Evolutionary conservation across 305 asterid species (phyloP), one percentile per base, ranked within the genome.

Genomic region (Caryopteris hybrid): DNA sequence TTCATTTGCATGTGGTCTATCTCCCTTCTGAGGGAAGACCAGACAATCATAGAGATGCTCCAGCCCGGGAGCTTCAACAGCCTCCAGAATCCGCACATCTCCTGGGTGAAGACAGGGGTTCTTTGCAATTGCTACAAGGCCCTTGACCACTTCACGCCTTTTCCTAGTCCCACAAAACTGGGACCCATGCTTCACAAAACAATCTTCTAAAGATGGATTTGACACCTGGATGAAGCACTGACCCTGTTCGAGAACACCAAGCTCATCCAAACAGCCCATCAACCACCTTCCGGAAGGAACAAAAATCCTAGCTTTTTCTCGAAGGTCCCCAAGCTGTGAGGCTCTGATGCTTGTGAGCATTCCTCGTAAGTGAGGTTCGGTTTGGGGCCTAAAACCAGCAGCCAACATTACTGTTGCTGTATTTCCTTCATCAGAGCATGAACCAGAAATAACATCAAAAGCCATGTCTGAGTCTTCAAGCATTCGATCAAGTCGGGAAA

Each of bases 31-130:
- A 60, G 99, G 99, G 70, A 94, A 94, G 66, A 91, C 82, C 41
- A 91, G 86, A 80, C 96, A 94, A 67, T 94, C 96, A 66, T 84
- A 71, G 1, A 91, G 80, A 86, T 87, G 96, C 41, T 51, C 78
- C 75, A 94, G 60, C 51, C 71, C 82, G 5, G 95, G 93, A 13
- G 50, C 80, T 73, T 94, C 90, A 41, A 94, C 85, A 1, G 96
- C 97, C 84, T 86, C 90, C 36, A 94, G 78, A 79, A 91, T 89
- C 65, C 97, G 75, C 72, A 94, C 91, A 62, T 94, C 99, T 56
- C 99, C 96, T 0, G 99, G 99, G 73, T 94, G 97, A 61, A 94
- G 93, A 64, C 97, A 94, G 0, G 96, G 96, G 58, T 91, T 94
- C 87, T 91, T 94, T 8, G 96, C 90, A 43, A 94, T 73, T 38